Conservation (phyloP, 1,284 basidiomycete species). For the Sporisorium scitamineum region DNA sequence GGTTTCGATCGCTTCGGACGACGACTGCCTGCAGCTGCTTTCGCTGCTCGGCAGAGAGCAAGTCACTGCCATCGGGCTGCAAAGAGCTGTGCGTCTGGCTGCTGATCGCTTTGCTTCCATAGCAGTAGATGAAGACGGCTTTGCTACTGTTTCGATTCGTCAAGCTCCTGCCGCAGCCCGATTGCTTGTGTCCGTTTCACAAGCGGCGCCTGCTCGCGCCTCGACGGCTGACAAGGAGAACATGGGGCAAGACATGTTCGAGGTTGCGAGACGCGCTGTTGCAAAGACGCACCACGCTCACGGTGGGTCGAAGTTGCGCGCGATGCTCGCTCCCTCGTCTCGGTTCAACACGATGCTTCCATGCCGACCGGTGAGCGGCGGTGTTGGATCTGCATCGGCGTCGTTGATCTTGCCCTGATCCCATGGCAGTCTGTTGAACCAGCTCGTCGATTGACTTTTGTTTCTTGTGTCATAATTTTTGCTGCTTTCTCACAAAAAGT, state of each 20-base stretch:
- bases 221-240: conserved; percentile 19
- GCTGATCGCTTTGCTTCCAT: conserved; percentile 31
- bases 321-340: conserved; percentile 7
- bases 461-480: conserved; percentile 2
- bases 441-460: neutral
- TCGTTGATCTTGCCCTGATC: conserved; percentile 23
- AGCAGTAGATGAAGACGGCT: conserved; percentile 21
- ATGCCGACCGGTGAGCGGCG: conserved; percentile 15
- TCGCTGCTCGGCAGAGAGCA: conserved; percentile 14
- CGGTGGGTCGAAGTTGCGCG: conserved; percentile 1
- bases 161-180: neutral
- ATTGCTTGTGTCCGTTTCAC: neutral
- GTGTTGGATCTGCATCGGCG: conserved; percentile 14
- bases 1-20: conserved; percentile 48
- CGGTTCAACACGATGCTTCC: conserved; percentile 24
- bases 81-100: conserved; percentile 21
- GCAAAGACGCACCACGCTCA: neutral
- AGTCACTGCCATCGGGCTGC: conserved; percentile 9
- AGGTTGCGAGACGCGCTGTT: conserved; percentile 11
- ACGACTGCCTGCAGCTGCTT: conserved; percentile 44
- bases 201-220: neutral
- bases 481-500: neutral
- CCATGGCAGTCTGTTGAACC: too few species aligned
- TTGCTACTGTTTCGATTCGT: conserved; percentile 20
- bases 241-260: conserved; percentile 1